Evolutionary conservation across 306 rosid species (phyloP), one percentile per base, ranked within the genome.

Genomic region (Prosopis cineraria): DNA sequence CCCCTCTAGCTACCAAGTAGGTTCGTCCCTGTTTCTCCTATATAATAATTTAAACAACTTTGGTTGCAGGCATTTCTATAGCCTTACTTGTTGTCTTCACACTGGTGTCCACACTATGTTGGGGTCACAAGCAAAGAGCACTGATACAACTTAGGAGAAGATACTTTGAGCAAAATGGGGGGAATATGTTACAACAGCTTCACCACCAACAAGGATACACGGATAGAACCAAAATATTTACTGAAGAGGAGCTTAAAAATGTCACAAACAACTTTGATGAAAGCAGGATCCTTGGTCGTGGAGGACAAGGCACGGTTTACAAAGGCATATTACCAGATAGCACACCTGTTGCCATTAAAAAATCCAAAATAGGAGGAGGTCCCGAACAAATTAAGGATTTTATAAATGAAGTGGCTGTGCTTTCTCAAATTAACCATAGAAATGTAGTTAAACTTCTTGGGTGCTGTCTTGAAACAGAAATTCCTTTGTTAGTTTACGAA

Each of bases 401-500:
- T 8, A 31, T 66, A 7, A 65, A 80, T 3, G 69, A 65, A 64
- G 68, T 80, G 11, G 39, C 40, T 22, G 24, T 78, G 3, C 41
- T 78, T 5, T 70, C 71, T 0, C 77, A 78, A 44, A 59, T 78
- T 17, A 78, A 60, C 16, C 82, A 78, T 17, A 59, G 27, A 6
- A 78, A 78, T 70, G 63, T 78, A 7, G 74, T 70, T 12, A 44
- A 45, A 19, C 74, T 70, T 3, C 29, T 70, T 24, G 59, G 59
- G 0, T 84, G 79, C 29, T 84, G 84, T 40, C 73, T 79, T 39
- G 84, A 84, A 6, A 79, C 79, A 0, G 45, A 75, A 55, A 41
- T 79, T 64, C 81, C 81, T 0, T 56, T 79, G 36, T 80, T 83
- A 44, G 84, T 83, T 79, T 75, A 75, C 16, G 87, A 83, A 30